These are phyloP conservation scores for Setaria viridis DNA, from an alignment of 202 grass and related monocot species.

Conservation along the genomic window DNA sequence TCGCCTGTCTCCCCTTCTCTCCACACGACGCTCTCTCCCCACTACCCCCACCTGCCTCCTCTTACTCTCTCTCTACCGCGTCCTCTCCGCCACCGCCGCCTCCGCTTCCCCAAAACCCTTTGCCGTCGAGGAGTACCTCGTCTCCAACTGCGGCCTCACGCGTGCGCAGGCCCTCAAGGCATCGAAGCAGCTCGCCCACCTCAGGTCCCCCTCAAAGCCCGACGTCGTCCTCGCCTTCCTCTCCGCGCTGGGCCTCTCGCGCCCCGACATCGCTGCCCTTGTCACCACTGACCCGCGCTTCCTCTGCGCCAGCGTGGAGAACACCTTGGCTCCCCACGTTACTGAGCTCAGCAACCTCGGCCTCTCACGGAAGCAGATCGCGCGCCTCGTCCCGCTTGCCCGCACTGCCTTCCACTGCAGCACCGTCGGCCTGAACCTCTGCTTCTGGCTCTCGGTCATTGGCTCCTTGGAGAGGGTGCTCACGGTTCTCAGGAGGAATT, in stretches of 20 bases:
- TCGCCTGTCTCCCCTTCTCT: not conserved
- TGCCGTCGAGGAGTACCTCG: conserved; percentile 36
- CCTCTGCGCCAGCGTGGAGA: conserved; percentile 48
- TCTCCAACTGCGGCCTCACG: conserved; percentile 44
- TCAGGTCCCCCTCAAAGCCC: conserved; percentile 49
- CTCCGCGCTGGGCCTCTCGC: conserved; percentile 31
- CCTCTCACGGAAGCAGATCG: conserved; percentile 31
- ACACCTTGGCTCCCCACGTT: conserved; percentile 34
- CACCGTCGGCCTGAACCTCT: not conserved
- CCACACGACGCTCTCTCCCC: not conserved
- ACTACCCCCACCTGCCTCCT: not conserved
- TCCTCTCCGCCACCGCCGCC: not conserved
- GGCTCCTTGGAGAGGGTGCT: conserved; percentile 45
- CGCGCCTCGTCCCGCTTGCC: conserved; percentile 9
- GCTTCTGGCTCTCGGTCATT: conserved; percentile 41
- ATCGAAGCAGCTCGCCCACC: conserved; percentile 49
- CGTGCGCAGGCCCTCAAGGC: conserved; percentile 43
- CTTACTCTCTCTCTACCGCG: conserved; percentile 1
- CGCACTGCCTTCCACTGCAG: too few relatives aligned
- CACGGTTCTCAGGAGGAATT: conserved; percentile 4
- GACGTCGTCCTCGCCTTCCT: conserved; percentile 54
- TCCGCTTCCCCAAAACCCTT: not conserved
- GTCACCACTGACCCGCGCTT: conserved; percentile 14
- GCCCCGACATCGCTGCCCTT: conserved; percentile 26
- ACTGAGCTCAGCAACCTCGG: not conserved